Conservation (phyloP, 2,329 filamentous ascomycete genomes). For the Trichoderma harzianum region DNA sequence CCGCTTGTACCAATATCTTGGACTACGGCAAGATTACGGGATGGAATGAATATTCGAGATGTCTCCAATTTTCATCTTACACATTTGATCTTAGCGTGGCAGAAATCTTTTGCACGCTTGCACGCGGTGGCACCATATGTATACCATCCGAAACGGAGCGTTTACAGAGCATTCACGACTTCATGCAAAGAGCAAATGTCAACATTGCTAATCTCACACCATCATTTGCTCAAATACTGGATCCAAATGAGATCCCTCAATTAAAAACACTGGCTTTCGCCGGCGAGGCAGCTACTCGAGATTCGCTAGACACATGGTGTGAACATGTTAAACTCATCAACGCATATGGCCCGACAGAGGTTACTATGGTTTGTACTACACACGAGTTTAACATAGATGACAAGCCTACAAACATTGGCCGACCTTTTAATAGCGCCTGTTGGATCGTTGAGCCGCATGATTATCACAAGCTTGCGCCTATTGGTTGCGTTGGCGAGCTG, state of each 20-base stretch:
- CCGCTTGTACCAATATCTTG: conserved; percentile 49
- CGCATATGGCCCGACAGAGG: conserved; percentile 21
- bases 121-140: conserved; percentile 24
- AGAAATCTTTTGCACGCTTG: conserved; percentile 23
- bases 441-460: conserved; percentile 24
- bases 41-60: conserved; percentile 46
- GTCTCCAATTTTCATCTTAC: conserved; percentile 50
- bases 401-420: conserved; percentile 9
- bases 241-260: conserved; percentile 13
- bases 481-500: conserved; percentile 24
- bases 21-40: conserved; percentile 45
- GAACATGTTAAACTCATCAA: conserved; percentile 21
- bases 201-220: conserved; percentile 21
- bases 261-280: conserved; percentile 17
- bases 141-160: conserved; percentile 23
- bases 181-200: background rate
- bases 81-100: conserved; percentile 47
- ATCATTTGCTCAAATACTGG: conserved; percentile 18
- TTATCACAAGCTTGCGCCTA: conserved; percentile 18
- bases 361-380: conserved; percentile 1
- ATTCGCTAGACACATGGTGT: conserved; percentile 14
- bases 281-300: conserved; percentile 16
- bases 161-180: background rate
- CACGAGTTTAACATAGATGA: background rate
- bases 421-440: conserved; percentile 10